Percentiles rank a stretch among this genome's conserved stretches.
These are phyloP conservation scores for Phaffomyces antillensis DNA, from an alignment of 805 yeast species.

Conservation along the genomic window DNA sequence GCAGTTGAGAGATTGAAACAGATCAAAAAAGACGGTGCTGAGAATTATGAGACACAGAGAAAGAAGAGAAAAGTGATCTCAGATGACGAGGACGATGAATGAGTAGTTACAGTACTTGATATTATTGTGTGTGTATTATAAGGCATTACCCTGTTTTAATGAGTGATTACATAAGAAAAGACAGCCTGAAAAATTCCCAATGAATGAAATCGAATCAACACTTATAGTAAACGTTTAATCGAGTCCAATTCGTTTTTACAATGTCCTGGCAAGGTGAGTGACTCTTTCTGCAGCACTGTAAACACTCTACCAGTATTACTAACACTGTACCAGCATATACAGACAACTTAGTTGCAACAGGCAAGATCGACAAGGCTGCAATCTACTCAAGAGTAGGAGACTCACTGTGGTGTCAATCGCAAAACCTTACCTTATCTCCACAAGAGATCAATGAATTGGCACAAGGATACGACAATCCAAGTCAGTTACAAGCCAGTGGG, in stretches of 20 bases:
- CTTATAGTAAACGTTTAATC: too few species aligned
- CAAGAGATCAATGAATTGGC: conserved; percentile 71
- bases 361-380: conserved; percentile 87
- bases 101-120: not conserved
- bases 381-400: conserved; percentile 94
- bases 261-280: conserved; percentile 45
- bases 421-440: conserved; percentile 55
- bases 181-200: not conserved
- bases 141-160: not conserved
- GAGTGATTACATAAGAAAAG: not conserved
- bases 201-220: too few species aligned
- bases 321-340: conserved; percentile 63
- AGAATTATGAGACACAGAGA: conserved; percentile 31
- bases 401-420: conserved; percentile 85
- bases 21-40: conserved; percentile 40
- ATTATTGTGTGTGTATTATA: not conserved
- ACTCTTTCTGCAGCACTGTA: too few species aligned
- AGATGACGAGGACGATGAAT: conserved; percentile 45
- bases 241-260: too few species aligned
- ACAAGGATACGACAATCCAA: conserved; percentile 72
- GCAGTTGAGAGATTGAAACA: conserved; percentile 27
- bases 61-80: conserved; percentile 45
- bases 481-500: conserved; percentile 76
- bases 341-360: conserved; percentile 82
- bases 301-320: not conserved